Evolutionary conservation across 257 asterid genomes (phyloP).

Genomic region (Cruciata laevipes): DNA sequence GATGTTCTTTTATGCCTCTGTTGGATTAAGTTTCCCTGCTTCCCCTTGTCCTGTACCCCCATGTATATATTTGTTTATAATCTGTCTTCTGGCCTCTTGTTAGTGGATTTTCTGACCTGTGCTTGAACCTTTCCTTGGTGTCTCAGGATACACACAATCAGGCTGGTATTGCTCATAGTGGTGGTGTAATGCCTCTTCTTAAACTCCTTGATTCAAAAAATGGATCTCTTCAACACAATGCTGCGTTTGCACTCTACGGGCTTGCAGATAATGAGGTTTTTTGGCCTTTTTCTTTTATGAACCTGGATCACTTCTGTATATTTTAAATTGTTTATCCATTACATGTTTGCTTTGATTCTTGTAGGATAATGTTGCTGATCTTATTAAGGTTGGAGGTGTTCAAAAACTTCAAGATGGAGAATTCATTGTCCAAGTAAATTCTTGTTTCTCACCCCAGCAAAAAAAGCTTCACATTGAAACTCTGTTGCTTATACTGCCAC

Average conservation of each 20-base stretch:
- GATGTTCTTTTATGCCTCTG: background rate
- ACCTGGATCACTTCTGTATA: background rate
- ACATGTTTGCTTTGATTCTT: slow-evolving; percentile 1
- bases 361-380: slow-evolving; percentile 93
- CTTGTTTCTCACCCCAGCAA: background rate
- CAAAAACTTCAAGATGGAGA: slow-evolving; percentile 98
- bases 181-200: slow-evolving; percentile 73
- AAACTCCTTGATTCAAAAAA: slow-evolving; percentile 91
- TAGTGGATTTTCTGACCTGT: background rate
- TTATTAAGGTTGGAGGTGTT: slow-evolving; percentile 86
- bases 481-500: background rate
- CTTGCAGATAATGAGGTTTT: slow-evolving; percentile 97
- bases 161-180: slow-evolving; percentile 96
- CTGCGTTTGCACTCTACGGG: slow-evolving; percentile 98
- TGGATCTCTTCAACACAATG: slow-evolving; percentile 96
- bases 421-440: slow-evolving; percentile 78
- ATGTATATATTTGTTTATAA: background rate
- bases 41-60: background rate
- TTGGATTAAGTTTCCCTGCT: background rate
- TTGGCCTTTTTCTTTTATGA: slow-evolving; percentile 1
- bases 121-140: slow-evolving; percentile 3
- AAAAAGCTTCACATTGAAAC: too few species aligned
- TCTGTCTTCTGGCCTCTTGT: background rate
- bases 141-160: slow-evolving; percentile 88
- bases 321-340: background rate